Conservation (phyloP, 2,329 filamentous ascomycete genomes). For the Colletotrichum eleusines region DNA sequence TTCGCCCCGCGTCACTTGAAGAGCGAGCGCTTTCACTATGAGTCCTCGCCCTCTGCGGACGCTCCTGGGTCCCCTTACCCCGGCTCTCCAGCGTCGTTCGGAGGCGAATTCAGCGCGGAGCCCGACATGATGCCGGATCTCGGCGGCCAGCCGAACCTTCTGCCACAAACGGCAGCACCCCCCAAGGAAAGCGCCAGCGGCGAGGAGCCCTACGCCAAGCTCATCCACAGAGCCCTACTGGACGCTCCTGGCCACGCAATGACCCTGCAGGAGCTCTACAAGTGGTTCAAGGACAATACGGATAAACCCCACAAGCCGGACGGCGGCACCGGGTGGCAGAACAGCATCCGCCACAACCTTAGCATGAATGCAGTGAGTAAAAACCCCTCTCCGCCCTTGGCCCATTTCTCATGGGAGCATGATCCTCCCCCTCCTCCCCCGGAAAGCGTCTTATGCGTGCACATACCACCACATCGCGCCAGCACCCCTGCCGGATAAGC, state of each 20-base stretch:
- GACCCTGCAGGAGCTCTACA: slow-evolving; percentile 87
- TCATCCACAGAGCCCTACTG: slow-evolving; percentile 83
- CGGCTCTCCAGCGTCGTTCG: slow-evolving; percentile 14
- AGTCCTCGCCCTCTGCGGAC: slow-evolving; percentile 7
- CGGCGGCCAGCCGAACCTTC: background rate
- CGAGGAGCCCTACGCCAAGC: slow-evolving; percentile 81
- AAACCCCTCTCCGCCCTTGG: background rate
- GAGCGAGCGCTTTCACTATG: slow-evolving; percentile 16
- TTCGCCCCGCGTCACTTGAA: slow-evolving; percentile 5
- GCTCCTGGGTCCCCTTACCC: slow-evolving; percentile 11
- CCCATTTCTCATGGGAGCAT: background rate
- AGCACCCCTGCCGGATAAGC: slow-evolving; percentile 8
- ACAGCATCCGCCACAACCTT: slow-evolving; percentile 94
- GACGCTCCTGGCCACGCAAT: slow-evolving; percentile 75
- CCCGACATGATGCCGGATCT: slow-evolving; percentile 2
- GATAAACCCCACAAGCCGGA: slow-evolving; percentile 73
- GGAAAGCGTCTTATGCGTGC: background rate
- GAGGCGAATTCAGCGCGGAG: slow-evolving; percentile 11
- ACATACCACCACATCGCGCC: background rate
- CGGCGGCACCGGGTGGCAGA: slow-evolving; percentile 83
- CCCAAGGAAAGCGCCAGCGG: slow-evolving; percentile 42
- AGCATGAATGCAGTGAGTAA: slow-evolving; percentile 90
- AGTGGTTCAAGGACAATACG: slow-evolving; percentile 88
- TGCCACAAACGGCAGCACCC: background rate
- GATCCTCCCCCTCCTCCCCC: background rate